Evolutionary conservation across 179 eudicot genomes (phyloP), one percentile per base, ranked within the genome.

Genomic region (Dionaea muscipula): DNA sequence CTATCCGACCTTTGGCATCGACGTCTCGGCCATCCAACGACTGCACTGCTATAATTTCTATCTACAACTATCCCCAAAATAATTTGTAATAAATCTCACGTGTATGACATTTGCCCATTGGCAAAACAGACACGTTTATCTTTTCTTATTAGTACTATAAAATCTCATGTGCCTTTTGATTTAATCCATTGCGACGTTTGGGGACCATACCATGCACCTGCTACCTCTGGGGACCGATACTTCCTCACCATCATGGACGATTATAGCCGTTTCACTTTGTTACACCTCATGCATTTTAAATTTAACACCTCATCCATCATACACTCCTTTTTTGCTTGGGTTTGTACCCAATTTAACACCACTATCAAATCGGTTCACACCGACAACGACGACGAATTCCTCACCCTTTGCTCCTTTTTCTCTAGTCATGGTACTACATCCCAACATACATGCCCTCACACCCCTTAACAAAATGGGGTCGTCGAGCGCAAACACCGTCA

Each of bases 221-320:
- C n/a, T 38, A 3, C 3, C 10, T 1, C 27, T 7, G 28, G 45
- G 37, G 31, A 27, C 0, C 26, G 14, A 10, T 38, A 23, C 20
- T 55, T 55, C 7, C n/a, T 55, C 1, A 55, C 59, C 9, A 24
- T 55, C 0, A 47, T 55, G 2, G 59, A 55, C 16, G 47, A 54
- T 35, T 16, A 12, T 37, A 35, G 45, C 23, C 8, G 47, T 6
- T 26, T 47, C 2, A n/a, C 43, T 22, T 55, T 31, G 59, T 47
- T 55, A 2, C 38, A 38, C 24, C 23, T 55, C 7, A 39, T 55
- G 47, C 6, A 26, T 13, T 2, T 23, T 13, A 49, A 49, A 26
- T 7, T 33, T 13, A 8, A 49, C 10, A 33, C 25, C 7, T 8
- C 15, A 0, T n/a, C 21, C 0, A 8, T 56, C 2, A 0, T 56